Base-by-base conservation (phyloP, 106 monocot genomes). In the Dendrobium catenatum region DNA sequence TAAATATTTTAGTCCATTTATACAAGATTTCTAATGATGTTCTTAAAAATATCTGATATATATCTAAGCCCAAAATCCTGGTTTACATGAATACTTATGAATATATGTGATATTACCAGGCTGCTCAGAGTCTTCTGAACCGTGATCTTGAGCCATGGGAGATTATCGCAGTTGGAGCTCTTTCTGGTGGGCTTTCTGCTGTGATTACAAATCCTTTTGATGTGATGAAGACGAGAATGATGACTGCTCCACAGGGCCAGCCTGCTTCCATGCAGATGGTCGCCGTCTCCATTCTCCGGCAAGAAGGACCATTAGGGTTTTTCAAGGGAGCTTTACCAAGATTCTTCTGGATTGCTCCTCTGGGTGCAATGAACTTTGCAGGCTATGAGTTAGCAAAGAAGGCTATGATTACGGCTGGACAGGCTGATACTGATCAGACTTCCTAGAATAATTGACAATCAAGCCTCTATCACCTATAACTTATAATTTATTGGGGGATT, bases 271-370 rank as follows among this genome's bases (percentile, higher is more conserved):
- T 99, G 98, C 88, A 90, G 44, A 87, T 95, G 83, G 83, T 99
- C 37, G 93, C 95, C 31, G 82, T 95, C 83, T 89, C 98, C 81
- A 93, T 99, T 58, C 89, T 99, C 43, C 88, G 85, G 19, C 82
- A 93, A 24, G 98, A 99, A 51, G 98, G 98, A 1, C 98, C 95
- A 0, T 77, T 93, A 16, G 98, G 98, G 9, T 88, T 99, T 42
- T 99, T 99, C 86, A 99, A 99, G 84, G 98, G 98, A 18, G 98
- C 98, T 26, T 86, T 95, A 33, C 98, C 98, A n/a, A 82, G 98
- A 61, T 99, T 99, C 82, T 99, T 99, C 82, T 99, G 98, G 98
- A 95, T 99, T 76, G 98, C 98, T 13, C 98, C 98, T 41, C 93
- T 99, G 4, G 98, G 98, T 42, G 95, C 98, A 10, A 99, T 99